Base-by-base conservation (phyloP, 768 basidiomycete genomes). In the Russula olivacea region DNA sequence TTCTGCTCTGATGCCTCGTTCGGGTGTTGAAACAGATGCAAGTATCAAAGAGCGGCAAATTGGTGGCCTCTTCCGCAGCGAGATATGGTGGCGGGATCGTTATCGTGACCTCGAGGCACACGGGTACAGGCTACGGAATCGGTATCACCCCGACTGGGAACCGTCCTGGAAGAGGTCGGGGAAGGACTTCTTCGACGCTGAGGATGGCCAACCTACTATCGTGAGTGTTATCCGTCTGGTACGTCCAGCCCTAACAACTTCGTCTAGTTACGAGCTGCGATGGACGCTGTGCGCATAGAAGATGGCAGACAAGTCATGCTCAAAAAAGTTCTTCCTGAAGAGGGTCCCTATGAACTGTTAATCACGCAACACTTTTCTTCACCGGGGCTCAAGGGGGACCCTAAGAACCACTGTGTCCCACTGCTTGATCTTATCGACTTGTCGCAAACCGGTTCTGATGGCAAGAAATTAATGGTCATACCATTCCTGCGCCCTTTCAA, bases 291-390 rank as follows among this genome's bases (percentile, higher is more conserved):
- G 2, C 68, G 68, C 4, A 49, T 66, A 1, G 36, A 48, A 4
- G 69, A 70, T 43, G 52, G 61, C 8, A 58, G 49, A 47, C 52
- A 48, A 14, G 68, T 70, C 4, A 66, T 58, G 55, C 30, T 70
- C 30, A 70, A 70, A 60, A 64, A 64, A 21, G 60, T 69, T 17
- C 57, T 59, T 8, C 47, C 59, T 10, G 58, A 60, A 8, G 59
- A 55, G 19, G 49, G 59, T 14, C 63, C 63, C n/a, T 30, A 58
- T 38, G 67, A 71, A 45, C 34, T 56, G 11, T 25, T 15, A 25
- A 62, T 49, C 34, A 38, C 32, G 1, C 17, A 58, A 15, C 21
- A 54, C 11, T 57, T 50, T 53, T 64, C 50, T 38, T 71, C 57
- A 36, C 38, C 19, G 7, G 53, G 34, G 12, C 58, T 59, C 47